Conservation (phyloP, 306 rosid genomes). For the Notholithocarpus densiflorus region DNA sequence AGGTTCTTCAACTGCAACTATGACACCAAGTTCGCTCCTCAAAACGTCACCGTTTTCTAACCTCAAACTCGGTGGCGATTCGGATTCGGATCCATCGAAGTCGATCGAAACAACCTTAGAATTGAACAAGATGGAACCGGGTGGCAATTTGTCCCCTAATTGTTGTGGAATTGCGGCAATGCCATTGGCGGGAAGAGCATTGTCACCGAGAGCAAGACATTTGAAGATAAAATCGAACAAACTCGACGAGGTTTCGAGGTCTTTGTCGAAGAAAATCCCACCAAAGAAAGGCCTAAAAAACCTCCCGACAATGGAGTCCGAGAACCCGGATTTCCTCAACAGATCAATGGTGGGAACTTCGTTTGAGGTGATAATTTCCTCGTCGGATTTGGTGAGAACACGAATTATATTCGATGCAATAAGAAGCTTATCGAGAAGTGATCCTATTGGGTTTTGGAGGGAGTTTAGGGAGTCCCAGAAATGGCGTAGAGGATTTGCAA, state of each 20-base stretch:
- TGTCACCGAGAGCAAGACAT: conserved; percentile 86
- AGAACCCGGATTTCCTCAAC: conserved; percentile 51
- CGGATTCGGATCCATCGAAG: conserved; percentile 2
- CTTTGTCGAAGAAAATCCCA: conserved; percentile 70
- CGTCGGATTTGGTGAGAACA: conserved; percentile 51
- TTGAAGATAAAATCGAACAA: conserved; percentile 81
- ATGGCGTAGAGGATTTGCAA: conserved; percentile 77
- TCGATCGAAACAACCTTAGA: conserved; percentile 53
- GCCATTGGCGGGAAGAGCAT: conserved; percentile 79
- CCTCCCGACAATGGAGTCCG: conserved; percentile 52
- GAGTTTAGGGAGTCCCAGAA: conserved; percentile 54
- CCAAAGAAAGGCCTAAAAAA: conserved; percentile 90
- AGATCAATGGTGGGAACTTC: conserved; percentile 61
- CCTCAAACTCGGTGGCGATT: conserved; percentile 38
- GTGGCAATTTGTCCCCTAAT: conserved; percentile 53
- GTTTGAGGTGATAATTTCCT: conserved; percentile 35
- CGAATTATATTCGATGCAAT: conserved; percentile 50
- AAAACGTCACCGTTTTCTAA: conserved; percentile 59
- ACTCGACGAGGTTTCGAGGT: conserved; percentile 65
- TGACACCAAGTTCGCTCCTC: conserved; percentile 62
- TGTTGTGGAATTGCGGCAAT: conserved; percentile 74
- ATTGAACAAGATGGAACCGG: conserved; percentile 45
- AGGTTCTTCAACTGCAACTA: conserved; percentile 76
- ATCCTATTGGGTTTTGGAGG: conserved; percentile 66
- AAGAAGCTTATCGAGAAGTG: conserved; percentile 61